Conservation (phyloP, 352 stramenopile species). For the Thraustochytrium sp. region DNA sequence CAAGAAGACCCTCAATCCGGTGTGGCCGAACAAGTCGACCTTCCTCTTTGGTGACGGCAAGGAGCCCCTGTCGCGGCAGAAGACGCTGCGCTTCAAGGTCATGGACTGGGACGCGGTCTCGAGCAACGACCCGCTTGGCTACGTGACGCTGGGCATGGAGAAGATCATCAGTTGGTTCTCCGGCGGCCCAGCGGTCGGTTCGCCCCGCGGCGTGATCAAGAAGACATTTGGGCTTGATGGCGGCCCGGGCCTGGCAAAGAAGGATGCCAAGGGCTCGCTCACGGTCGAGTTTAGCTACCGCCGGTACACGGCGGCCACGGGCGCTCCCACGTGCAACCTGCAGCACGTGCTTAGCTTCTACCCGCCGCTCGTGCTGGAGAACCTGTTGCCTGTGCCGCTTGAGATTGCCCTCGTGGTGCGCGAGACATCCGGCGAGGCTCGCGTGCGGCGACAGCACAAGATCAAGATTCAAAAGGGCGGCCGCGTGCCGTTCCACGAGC, state of each 20-base stretch:
- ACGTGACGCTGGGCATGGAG: neutral
- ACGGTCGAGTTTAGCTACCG: slow-evolving; percentile 25
- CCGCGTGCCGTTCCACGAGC: neutral
- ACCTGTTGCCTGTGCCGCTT: neutral
- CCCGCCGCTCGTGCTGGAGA: slow-evolving; percentile 23
- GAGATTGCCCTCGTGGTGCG: neutral
- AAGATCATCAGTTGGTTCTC: slow-evolving; percentile 15
- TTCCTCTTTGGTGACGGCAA: slow-evolving; percentile 32
- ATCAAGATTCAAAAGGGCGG: neutral
- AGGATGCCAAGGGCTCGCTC: slow-evolving; percentile 8
- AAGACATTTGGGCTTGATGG: slow-evolving; percentile 24
- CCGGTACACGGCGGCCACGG: neutral
- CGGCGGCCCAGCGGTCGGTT: neutral
- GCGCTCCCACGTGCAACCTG: neutral
- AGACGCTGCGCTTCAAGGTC: neutral
- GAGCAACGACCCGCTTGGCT: neutral
- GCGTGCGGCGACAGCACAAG: neutral
- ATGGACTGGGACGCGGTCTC: neutral
- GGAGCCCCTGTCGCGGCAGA: neutral
- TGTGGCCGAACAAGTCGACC: slow-evolving; percentile 40
- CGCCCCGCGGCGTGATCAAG: neutral
- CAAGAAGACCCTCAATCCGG: neutral
- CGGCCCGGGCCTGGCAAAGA: neutral
- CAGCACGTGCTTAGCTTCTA: slow-evolving; percentile 44
- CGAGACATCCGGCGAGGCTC: neutral